Evolutionary conservation across 805 yeast genomes (phyloP), one percentile per base, ranked within the genome.

Genomic region (Kazachstania africana): DNA sequence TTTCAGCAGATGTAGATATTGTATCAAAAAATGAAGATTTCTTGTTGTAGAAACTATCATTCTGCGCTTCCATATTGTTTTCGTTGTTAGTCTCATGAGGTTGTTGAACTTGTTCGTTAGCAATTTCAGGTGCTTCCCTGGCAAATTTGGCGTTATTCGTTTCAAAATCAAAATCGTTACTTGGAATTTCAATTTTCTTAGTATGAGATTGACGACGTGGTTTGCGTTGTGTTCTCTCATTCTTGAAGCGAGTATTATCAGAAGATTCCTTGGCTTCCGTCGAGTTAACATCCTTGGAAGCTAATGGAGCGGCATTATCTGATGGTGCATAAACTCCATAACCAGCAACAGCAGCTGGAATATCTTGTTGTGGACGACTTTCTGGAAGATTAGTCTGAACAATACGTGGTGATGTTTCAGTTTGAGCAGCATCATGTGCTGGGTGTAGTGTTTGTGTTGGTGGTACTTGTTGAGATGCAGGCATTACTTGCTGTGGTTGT

Each of bases 21-120:
- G 70, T 72, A 57, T 91, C 97, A 49, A 88, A 88, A 56, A 91
- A 88, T 2, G 96, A 85, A 10, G 84, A 72, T 47, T 70, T 69
- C 55, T 77, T 84, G 60, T 85, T 71, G 62, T 91, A 91, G 18
- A 66, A 70, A 14, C 56, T 48, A 12, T 47, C 55, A 3, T 40
- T 35, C 9, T 37, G 24, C 5, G 24, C 27, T 4, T 27, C 32
- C 18, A 24, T n/a, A n/a, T 24, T 28, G 12, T 9, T 12, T 8
- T 19, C 27, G n/a, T 16, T 15, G 10, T 27, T 35, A 13, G 26
- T 31, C 4, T 31, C 36, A 4, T 26, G 21, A 3, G 13, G 21
- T 17, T 24, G 31, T n/a, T 22, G 18, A 19, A 20, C 37, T 15
- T 37, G 38, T 23, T 46, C 50, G 12, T 53, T 62, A 19, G 54